Base-by-base conservation (phyloP, 495 filamentous ascomycete species). In the Lichina pygmaea region DNA sequence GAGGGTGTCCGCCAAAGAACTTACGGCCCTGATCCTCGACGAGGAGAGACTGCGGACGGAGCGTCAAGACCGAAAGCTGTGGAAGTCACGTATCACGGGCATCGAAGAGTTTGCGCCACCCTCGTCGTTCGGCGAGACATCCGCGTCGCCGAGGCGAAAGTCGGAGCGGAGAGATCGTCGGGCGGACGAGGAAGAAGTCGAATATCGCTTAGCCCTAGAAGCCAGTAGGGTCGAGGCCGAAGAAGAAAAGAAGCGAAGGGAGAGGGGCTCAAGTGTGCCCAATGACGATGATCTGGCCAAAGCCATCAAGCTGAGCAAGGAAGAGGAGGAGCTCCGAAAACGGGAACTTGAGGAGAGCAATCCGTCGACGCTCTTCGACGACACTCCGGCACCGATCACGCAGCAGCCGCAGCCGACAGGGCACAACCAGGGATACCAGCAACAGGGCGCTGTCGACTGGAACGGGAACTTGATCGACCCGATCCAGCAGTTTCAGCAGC, bases 151-250 rank as follows among this genome's bases (percentile, higher is more conserved):
- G 6, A 31, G 44, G 8, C 49, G 53, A 13, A 50, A 49, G 3
- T 44, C 10, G 13, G 52, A 48, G 15, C 34, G 51, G 39, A 47
- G 48, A 30, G 52, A 56, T 13, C 52, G 46, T 12, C 48, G 58
- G 33, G 67, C 65, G 37, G 83, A 91, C 24, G 83, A 93, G 46
- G 84, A 95, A 42, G 89, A 99, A 59, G 66, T 84, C 36, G 91
- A 99, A 56, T 93, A 93, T 60, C 73, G 66, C 53, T 61, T 99
- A 51, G 91, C 91, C 2, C 77, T 99, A 44, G 91, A 99, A 61
- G 91, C 91, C 15, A 94, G 86, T 64, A 95, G 93, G 58, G 68
- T 75, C 48, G 85, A 95, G 51, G 89, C 89, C 44, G 91, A 95
- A 55, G 89, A 94, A 53, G 91, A 95, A 8, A 72, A 73, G 53